Evolutionary conservation across 2,329 filamentous ascomycete genomes (phyloP), one percentile per base, ranked within the genome.

Genomic region (Fusarium brachygibbosum): DNA sequence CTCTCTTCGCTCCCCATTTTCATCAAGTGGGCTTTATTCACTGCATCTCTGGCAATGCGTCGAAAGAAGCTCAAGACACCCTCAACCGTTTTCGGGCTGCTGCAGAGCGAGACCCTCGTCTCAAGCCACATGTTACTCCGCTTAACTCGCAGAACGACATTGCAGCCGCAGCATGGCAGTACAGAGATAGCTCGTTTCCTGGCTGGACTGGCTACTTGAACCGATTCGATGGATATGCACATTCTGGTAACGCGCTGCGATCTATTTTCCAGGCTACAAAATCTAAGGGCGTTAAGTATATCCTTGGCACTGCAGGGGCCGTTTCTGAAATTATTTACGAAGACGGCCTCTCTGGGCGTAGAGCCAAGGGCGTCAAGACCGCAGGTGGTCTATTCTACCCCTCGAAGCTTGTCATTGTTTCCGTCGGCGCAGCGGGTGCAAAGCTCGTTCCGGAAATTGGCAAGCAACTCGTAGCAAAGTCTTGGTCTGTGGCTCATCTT

Each of bases 141-240:
- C 70, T 86, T 6, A 65, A 78, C 4, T 74, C 73, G 2, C 68
- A 72, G 0, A 72, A 79, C 0, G 83, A 83, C 34, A 82, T 87
- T 42, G 77, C 76, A 11, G 23, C 37, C 17, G 76, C 76, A 14
- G 80, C 79, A 35, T 85, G 83, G 80, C 85, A 86, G 65, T 84
- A 83, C 42, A 76, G 79, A 8, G 85, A 79, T 7, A 86, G 85
- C 0, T 78, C 81, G 0, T 74, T 88, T 56, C 28, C 68, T 38
- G 74, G 73, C 50, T 90, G 87, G 84, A 82, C 79, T 28, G 88
- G 88, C 10, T 90, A 90, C 73, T 79, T 87, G 41, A 90, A 90
- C 71, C 79, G 78, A 5, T 82, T 85, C 8, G 86, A 84, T 13
- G 86, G 87, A 3, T 89, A 88, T 57, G 86, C 85, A 1, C 86